Evolutionary conservation across 2,329 filamentous ascomycete genomes (phyloP).

Genomic region (Xenosphaeropsis pyriputrescens): DNA sequence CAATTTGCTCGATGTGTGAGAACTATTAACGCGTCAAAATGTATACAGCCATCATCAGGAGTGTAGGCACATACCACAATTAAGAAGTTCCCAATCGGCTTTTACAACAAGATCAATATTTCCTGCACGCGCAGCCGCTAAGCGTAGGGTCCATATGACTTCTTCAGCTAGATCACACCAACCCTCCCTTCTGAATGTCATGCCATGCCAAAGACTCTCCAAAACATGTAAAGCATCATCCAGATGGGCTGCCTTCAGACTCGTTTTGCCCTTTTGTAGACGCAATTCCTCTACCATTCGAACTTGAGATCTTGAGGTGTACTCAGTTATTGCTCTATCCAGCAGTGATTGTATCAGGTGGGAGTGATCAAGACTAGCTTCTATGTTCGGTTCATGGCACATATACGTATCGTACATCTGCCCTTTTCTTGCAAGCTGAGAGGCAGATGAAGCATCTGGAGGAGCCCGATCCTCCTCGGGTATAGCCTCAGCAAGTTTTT

Average conservation of each 20-base stretch:
- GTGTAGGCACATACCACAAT: constrained; percentile 30
- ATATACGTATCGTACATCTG: constrained; percentile 52
- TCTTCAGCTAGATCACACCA: constrained; percentile 47
- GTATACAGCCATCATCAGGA: background rate
- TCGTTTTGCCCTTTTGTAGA: constrained; percentile 40
- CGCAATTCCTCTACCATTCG: constrained; percentile 37
- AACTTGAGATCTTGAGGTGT: constrained; percentile 34
- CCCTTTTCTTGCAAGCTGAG: constrained; percentile 30
- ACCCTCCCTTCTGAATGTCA: constrained; percentile 39
- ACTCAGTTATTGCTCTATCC: constrained; percentile 35
- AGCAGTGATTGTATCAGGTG: constrained; percentile 38
- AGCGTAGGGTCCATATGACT: constrained; percentile 43
- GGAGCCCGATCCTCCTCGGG: constrained; percentile 41
- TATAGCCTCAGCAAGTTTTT: constrained; percentile 37
- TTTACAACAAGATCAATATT: constrained; percentile 41
- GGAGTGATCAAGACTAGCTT: constrained; percentile 40
- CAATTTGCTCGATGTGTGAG: constrained; percentile 39
- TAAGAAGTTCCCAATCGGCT: constrained; percentile 51
- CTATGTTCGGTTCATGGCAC: constrained; percentile 47
- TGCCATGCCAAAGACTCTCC: constrained; percentile 39
- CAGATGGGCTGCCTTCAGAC: constrained; percentile 34
- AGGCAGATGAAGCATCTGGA: constrained; percentile 31
- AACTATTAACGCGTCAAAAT: constrained; percentile 21
- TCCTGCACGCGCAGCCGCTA: constrained; percentile 35
- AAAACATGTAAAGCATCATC: constrained; percentile 37